Percentiles rank a stretch among this genome's conserved stretches.
Conservation (phyloP, 805 yeast genomes). For the Candida sithepensis region DNA sequence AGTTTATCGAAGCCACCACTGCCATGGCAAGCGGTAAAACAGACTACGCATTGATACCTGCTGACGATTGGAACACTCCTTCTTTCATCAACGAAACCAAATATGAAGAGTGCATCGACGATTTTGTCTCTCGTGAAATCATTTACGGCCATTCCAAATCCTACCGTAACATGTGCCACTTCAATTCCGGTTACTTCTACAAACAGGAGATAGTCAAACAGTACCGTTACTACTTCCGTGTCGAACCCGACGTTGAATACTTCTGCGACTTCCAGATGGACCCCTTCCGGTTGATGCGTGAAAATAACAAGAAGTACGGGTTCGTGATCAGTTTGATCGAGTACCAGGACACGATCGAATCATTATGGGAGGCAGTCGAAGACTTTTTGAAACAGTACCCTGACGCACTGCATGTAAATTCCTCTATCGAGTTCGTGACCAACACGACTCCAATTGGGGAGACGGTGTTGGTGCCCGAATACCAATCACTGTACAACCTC, state of each 20-base stretch:
- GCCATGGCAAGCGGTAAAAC: constrained; percentile 65
- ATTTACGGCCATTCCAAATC: constrained; percentile 64
- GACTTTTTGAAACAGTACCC: constrained; percentile 58
- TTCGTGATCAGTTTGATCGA: constrained; percentile 83
- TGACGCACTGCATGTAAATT: constrained; percentile 59
- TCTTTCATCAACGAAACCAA: constrained; percentile 57
- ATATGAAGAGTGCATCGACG: constrained; percentile 43
- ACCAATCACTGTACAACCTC: constrained; percentile 60
- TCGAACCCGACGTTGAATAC: constrained; percentile 88
- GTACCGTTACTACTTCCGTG: constrained; percentile 91
- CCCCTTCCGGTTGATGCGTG: constrained; percentile 78
- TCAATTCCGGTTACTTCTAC: constrained; percentile 88
- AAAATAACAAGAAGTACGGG: constrained; percentile 76
- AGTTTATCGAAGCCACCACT: constrained; percentile 57
- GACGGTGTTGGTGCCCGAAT: constrained; percentile 34
- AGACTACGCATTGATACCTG: constrained; percentile 62
- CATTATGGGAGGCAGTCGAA: constrained; percentile 76
- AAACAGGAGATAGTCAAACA: constrained; percentile 65
- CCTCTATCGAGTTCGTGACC: constrained; percentile 54
- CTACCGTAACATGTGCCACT: constrained; percentile 92
- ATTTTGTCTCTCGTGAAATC: constrained; percentile 44
- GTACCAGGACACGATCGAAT: constrained; percentile 79
- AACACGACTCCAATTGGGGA: constrained; percentile 49
- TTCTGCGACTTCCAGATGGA: constrained; percentile 87
- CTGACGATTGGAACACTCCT: constrained; percentile 78